phyloP scores from a whole-genome alignment of 2,329 filamentous ascomycete species.

The Moelleriella libera region DNA sequence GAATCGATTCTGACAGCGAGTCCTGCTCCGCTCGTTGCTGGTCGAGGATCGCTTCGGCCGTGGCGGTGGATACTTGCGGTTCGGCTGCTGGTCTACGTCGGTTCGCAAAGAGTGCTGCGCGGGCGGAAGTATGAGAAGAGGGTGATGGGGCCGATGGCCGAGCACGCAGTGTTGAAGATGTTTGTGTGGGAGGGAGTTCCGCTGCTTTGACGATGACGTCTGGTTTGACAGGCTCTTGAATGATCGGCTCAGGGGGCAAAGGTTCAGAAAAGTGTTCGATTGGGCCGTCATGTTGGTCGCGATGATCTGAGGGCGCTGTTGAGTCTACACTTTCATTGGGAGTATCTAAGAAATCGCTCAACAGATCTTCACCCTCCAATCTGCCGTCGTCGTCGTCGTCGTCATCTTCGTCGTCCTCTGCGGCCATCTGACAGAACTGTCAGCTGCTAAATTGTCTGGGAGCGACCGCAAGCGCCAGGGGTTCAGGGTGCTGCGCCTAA shows the following conservation, averaged over 20 bases:
- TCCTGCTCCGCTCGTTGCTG: slow-evolving; percentile 75
- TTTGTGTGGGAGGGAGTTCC: background rate
- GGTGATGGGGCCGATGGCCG: slow-evolving; percentile 6
- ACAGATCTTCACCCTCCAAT: slow-evolving; percentile 42
- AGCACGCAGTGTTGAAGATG: slow-evolving; percentile 4
- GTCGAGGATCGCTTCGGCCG: slow-evolving; percentile 59
- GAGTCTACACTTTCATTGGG: slow-evolving; percentile 38
- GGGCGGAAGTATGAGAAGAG: slow-evolving; percentile 19
- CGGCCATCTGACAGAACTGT: slow-evolving; percentile 15
- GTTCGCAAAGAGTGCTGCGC: slow-evolving; percentile 29
- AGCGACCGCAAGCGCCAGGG: background rate
- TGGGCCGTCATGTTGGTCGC: background rate
- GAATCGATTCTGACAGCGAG: slow-evolving; percentile 64
- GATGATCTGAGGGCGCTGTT: background rate
- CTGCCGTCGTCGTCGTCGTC: slow-evolving; percentile 26
- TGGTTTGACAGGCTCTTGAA: no score
- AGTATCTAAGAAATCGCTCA: slow-evolving; percentile 39
- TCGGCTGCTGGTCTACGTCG: slow-evolving; percentile 19
- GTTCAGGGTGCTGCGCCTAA: slow-evolving; percentile 14
- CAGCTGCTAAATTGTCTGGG: background rate
- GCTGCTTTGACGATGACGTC: no score
- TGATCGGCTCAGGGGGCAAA: no score
- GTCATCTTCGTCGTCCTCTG: slow-evolving; percentile 19
- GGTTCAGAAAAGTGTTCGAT: background rate
- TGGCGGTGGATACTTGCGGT: slow-evolving; percentile 28